Conservation (phyloP, 768 basidiomycete species). For the Russula foetens region DNA sequence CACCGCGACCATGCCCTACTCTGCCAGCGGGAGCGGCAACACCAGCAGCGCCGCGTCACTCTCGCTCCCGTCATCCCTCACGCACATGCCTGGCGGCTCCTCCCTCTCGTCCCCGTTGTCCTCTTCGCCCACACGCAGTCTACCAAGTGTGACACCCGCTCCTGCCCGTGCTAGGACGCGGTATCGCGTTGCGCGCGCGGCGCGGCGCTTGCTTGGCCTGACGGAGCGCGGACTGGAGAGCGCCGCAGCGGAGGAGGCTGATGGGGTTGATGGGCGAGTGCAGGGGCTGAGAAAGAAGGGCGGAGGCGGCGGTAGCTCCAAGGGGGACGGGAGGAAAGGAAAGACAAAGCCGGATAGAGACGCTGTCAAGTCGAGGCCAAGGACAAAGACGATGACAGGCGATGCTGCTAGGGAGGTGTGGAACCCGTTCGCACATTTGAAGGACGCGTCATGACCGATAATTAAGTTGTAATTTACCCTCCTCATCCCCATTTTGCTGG, state of each 20-base stretch:
- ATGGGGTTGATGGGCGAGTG: conserved; percentile 6
- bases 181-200: conserved; percentile 25
- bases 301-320: neutral
- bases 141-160: conserved; percentile 17
- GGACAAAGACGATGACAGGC: neutral
- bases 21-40: neutral
- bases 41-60: conserved; percentile 7
- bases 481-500: neutral
- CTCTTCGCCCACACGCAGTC: conserved; percentile 13
- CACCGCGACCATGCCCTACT: conserved; percentile 1
- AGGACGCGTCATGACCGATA: neutral
- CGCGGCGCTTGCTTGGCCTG: conserved; percentile 22
- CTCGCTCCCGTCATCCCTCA: neutral
- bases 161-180: conserved; percentile 24
- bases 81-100: neutral
- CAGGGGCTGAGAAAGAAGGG: conserved; percentile 4
- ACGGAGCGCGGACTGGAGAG: conserved; percentile 23
- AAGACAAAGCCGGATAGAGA: neutral
- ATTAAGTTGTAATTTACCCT: neutral
- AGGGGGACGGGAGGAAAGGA: neutral
- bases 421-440: conserved; percentile 11
- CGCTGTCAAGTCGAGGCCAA: neutral
- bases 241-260: conserved; percentile 22
- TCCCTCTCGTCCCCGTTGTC: neutral
- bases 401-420: neutral